Conservation (phyloP, 2,329 filamentous ascomycete genomes). For the Cladosporium sp. region DNA sequence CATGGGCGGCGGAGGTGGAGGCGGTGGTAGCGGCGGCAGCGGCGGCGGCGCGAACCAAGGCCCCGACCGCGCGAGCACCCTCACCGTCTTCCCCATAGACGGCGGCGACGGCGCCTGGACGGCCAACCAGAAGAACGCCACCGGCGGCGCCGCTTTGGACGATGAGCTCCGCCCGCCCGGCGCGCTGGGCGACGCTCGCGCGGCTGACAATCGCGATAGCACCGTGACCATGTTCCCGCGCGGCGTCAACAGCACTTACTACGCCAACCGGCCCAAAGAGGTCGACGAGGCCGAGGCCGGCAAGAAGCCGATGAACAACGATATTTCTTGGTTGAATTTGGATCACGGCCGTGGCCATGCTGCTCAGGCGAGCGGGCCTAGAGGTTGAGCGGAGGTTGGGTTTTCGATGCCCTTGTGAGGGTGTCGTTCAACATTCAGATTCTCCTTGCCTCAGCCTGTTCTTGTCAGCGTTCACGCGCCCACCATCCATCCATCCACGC, state of each 20-base stretch:
- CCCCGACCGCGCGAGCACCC: slow-evolving; percentile 55
- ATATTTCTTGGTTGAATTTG: slow-evolving; percentile 80
- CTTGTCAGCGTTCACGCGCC: too few species aligned
- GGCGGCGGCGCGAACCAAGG: slow-evolving; percentile 54
- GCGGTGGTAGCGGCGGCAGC: too few species aligned
- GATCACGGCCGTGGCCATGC: background rate
- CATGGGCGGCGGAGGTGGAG: background rate
- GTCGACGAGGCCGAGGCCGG: slow-evolving; percentile 38
- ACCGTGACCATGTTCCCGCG: slow-evolving; percentile 35
- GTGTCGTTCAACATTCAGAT: too few species aligned
- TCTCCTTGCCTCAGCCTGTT: too few species aligned
- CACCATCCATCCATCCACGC: too few species aligned
- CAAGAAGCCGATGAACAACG: slow-evolving; percentile 48
- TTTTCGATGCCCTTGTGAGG: too few species aligned
- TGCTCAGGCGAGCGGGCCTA: background rate
- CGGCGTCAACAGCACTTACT: slow-evolving; percentile 30
- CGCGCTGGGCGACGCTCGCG: slow-evolving; percentile 3
- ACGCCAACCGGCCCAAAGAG: slow-evolving; percentile 22
- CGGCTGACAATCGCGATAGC: slow-evolving; percentile 28
- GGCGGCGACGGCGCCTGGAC: slow-evolving; percentile 9
- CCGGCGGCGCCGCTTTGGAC: background rate
- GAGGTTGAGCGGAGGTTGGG: background rate
- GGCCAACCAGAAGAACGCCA: slow-evolving; percentile 1
- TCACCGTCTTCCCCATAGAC: slow-evolving; percentile 23
- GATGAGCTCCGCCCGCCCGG: background rate